These are phyloP conservation scores for Citrullus colocynthis DNA, from an alignment of 306 rosid species.

Conservation along the genomic window DNA sequence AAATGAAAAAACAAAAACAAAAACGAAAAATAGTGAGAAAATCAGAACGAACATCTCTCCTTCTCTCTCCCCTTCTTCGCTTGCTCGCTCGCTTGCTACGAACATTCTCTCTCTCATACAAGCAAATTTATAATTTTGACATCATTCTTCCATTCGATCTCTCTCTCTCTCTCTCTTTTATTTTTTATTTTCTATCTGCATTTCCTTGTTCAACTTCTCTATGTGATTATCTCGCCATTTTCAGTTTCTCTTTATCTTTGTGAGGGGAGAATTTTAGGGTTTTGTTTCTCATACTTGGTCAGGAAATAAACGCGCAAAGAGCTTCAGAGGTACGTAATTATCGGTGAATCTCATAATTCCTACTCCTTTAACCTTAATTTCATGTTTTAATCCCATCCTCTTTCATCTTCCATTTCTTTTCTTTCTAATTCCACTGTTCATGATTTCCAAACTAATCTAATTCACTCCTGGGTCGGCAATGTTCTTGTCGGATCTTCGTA, in stretches of 20 bases:
- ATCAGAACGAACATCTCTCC: slow-evolving; percentile 7
- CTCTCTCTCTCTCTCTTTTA: not conserved
- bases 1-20: not conserved
- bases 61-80: not conserved
- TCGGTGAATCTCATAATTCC: slow-evolving; percentile 11
- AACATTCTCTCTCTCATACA: slow-evolving; percentile 4
- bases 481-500: not conserved
- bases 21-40: slow-evolving; percentile 3
- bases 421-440: not conserved
- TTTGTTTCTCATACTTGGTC: slow-evolving; percentile 8
- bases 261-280: slow-evolving; percentile 15
- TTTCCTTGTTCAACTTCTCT: slow-evolving; percentile 15
- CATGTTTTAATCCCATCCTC: slow-evolving; percentile 15
- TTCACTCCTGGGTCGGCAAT: not conserved
- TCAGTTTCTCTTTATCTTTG: not conserved
- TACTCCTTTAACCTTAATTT: slow-evolving; percentile 13
- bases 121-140: slow-evolving; percentile 18
- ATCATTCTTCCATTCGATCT: slow-evolving; percentile 11
- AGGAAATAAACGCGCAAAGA: not conserved
- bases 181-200: not conserved
- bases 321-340: slow-evolving; percentile 40
- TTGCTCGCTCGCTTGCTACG: not conserved
- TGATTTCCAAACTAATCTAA: not conserved
- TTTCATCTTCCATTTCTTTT: not conserved
- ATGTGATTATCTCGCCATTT: slow-evolving; percentile 14